Conservation (phyloP, 164 flowering plant species). For the Tetrastigma voinierianum region DNA sequence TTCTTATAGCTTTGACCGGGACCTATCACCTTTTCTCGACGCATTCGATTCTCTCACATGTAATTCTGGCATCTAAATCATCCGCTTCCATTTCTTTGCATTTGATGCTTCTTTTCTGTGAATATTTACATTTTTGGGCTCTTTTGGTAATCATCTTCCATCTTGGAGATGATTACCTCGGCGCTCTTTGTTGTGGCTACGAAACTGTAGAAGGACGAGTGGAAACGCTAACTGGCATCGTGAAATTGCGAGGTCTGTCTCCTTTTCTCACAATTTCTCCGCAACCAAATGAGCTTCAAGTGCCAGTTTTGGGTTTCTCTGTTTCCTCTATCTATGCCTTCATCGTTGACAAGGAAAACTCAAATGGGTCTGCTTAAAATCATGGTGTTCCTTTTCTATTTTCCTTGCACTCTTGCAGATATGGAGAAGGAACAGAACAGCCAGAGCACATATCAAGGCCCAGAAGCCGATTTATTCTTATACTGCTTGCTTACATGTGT, state of each 20-base stretch:
- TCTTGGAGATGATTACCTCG: neutral
- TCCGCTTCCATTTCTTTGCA: neutral
- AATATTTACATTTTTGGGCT: neutral
- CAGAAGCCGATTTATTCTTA: constrained; percentile 36
- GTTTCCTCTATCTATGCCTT: neutral
- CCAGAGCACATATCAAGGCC: constrained; percentile 15
- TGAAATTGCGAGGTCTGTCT: no score
- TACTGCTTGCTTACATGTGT: constrained; percentile 48
- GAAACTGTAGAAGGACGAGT: neutral
- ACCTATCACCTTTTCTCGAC: no score
- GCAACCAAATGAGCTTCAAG: neutral
- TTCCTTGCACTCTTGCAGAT: constrained; percentile 8
- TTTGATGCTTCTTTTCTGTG: neutral
- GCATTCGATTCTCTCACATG: neutral
- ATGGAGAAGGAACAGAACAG: constrained; percentile 37
- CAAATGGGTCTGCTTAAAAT: neutral
- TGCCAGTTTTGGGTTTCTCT: constrained; percentile 3
- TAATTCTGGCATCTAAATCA: constrained; percentile 6
- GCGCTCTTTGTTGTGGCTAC: neutral
- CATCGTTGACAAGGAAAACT: neutral
- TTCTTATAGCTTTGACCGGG: no score
- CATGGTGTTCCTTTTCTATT: neutral
- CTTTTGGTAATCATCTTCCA: neutral
- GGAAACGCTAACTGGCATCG: neutral
- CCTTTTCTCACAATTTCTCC: neutral